Percentiles rank a stretch among this genome's conserved stretches.
phyloP scores from a whole-genome alignment of 768 basidiomycete genomes.

The Boletus patriciae region DNA sequence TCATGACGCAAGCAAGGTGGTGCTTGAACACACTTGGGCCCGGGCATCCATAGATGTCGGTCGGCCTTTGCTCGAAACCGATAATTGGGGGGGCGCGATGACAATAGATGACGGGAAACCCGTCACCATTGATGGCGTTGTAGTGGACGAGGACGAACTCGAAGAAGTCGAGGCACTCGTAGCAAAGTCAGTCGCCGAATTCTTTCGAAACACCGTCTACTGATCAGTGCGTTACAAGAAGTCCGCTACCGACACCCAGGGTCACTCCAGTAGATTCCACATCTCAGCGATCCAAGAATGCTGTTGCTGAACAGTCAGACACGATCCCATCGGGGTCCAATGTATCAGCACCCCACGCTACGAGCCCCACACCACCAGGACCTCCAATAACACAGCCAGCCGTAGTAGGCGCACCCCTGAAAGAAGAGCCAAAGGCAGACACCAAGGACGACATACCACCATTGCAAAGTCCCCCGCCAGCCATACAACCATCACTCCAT shows the following conservation, averaged over 20 bases:
- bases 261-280: constrained; percentile 47
- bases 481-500: constrained; percentile 11
- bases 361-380: neutral
- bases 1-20: constrained; percentile 45
- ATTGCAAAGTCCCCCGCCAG: constrained; percentile 1
- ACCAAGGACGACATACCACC: neutral
- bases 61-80: constrained; percentile 45
- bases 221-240: constrained; percentile 44
- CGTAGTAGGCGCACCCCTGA: neutral
- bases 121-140: constrained; percentile 34
- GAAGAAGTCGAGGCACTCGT: constrained; percentile 39
- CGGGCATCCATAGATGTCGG: constrained; percentile 43
- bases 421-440: constrained; percentile 5
- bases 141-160: constrained; percentile 38
- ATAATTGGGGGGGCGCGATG: constrained; percentile 52
- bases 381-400: neutral
- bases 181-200: constrained; percentile 44
- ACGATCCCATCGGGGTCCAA: neutral
- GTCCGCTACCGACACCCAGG: constrained; percentile 61
- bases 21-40: constrained; percentile 58
- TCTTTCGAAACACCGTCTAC: constrained; percentile 9
- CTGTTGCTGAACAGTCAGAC: constrained; percentile 1
- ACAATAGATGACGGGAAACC: constrained; percentile 35
- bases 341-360: neutral
- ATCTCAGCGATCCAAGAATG: constrained; percentile 11